A percentile compares a stretch with the other conserved stretches of the same genome.
These are phyloP conservation scores for Calocybe cyanea DNA, from an alignment of 768 basidiomycete species.

Conservation along the genomic window DNA sequence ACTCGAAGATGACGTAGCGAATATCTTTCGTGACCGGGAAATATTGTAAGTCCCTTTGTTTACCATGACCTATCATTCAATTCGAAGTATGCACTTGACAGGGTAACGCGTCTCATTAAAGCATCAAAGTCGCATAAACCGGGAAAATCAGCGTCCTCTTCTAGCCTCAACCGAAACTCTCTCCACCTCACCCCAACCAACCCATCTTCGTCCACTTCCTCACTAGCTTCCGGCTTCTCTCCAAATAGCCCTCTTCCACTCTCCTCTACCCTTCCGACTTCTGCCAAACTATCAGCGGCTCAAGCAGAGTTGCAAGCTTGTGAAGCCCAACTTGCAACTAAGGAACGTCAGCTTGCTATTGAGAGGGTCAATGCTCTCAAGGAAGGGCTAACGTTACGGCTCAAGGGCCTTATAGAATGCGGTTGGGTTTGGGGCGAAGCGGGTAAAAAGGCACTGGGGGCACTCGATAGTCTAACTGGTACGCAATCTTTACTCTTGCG, in stretches of 20 bases:
- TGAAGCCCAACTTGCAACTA: constrained; percentile 65
- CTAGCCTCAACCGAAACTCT: constrained; percentile 27
- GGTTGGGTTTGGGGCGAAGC: constrained; percentile 66
- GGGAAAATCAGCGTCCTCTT: background rate
- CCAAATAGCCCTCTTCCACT: constrained; percentile 8
- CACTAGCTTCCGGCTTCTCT: constrained; percentile 33
- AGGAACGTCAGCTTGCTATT: constrained; percentile 60
- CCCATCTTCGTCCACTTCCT: constrained; percentile 37
- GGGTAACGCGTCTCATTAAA: constrained; percentile 77
- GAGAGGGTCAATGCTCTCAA: constrained; percentile 52
- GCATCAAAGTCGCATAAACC: constrained; percentile 57
- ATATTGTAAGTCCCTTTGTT: constrained; percentile 58
- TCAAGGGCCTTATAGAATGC: constrained; percentile 64
- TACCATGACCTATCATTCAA: background rate
- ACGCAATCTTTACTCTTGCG: background rate
- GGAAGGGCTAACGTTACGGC: constrained; percentile 60
- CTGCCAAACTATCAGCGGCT: constrained; percentile 58
- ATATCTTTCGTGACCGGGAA: constrained; percentile 70
- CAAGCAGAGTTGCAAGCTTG: constrained; percentile 82
- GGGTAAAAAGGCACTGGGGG: constrained; percentile 56
- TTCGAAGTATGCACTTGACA: constrained; percentile 20
- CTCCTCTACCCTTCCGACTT: constrained; percentile 21
- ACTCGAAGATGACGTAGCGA: constrained; percentile 70
- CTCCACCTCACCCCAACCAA: constrained; percentile 27
- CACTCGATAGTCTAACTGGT: constrained; percentile 33